Evolutionary conservation across 31 red algal species (phyloP), one percentile per base, ranked within the genome.

Genomic region (Porphyra umbilicalis): DNA sequence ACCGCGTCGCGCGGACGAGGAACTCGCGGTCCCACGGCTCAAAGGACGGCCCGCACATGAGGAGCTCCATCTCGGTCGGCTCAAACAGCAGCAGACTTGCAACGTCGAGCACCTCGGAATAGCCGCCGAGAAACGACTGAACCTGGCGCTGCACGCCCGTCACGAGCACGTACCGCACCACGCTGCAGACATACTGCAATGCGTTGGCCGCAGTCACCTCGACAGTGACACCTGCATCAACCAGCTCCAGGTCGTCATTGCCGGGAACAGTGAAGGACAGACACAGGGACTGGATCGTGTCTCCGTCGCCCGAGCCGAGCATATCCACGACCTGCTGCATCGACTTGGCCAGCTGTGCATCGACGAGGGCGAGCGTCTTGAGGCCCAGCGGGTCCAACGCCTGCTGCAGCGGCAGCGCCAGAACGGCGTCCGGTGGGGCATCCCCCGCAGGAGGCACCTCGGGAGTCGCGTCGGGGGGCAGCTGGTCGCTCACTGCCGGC

Each of bases 211-310:
- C 76, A n/a, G 80, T 91, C 79, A 98, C 96, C 20, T 87, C 85
- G 31, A 89, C 81, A 2, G 83, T 74, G 16, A 38, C 79, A 34
- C 96, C 96, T 57, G 78, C 79, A 42, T 35, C 75, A 33, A 93
- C 76, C 36, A 98, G 77, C 77, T 98, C 96, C 34, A 95, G 77
- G 3, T 92, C 80, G 42, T 95, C 92, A 79, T 90, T 78, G 18
- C 93, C 96, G 9, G 96, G 96, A 35, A 98, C 77, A 34, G 88
- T 90, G 77, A 95, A 98, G 35, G 86, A 92, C 16, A 98, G 39
- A 76, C 90, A 93, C 33, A 98, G 83, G 6, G 75, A 81, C 75
- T 79, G 44, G 33, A 98, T 83, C 4, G 83, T 31, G 77, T 94
- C 95, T 10, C 77, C 42, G 67, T 92, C 83, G 15, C 42, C 77